These are phyloP conservation scores for Zychaea mexicana DNA, from an alignment of 371 early-diverging fungal species.

Conservation along the genomic window DNA sequence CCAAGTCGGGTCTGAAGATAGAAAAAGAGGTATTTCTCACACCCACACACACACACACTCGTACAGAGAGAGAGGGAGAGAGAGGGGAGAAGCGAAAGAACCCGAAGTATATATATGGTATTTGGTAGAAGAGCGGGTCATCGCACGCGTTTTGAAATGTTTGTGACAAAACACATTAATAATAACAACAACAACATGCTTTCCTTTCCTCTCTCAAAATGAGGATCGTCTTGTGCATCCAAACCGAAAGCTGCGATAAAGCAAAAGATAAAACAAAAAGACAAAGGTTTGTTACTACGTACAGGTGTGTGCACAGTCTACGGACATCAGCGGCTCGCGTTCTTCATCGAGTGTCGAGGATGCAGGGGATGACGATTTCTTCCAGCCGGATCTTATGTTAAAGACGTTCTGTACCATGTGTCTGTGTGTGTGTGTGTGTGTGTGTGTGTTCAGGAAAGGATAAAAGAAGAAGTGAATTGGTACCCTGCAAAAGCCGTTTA, in stretches of 20 bases:
- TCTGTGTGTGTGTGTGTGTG: no score
- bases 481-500: no score
- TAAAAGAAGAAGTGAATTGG: background rate
- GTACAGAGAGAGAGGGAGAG: background rate
- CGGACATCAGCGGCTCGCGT: constrained; percentile 13
- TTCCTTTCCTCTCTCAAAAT: background rate
- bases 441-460: no score
- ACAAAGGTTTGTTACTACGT: no score
- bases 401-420: background rate
- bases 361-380: constrained; percentile 8
- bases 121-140: background rate
- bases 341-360: constrained; percentile 19
- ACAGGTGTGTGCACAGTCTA: constrained; percentile 7
- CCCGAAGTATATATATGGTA: background rate
- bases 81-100: background rate
- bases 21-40: no score
- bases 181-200: no score
- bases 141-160: no score
- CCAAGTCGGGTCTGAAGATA: background rate
- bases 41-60: no score
- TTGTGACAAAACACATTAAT: background rate
- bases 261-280: no score
- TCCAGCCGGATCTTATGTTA: background rate
- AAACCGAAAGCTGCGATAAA: no score
- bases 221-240: background rate